Evolutionary conservation across 306 rosid species (phyloP).

Genomic region (Pyrus communis): DNA sequence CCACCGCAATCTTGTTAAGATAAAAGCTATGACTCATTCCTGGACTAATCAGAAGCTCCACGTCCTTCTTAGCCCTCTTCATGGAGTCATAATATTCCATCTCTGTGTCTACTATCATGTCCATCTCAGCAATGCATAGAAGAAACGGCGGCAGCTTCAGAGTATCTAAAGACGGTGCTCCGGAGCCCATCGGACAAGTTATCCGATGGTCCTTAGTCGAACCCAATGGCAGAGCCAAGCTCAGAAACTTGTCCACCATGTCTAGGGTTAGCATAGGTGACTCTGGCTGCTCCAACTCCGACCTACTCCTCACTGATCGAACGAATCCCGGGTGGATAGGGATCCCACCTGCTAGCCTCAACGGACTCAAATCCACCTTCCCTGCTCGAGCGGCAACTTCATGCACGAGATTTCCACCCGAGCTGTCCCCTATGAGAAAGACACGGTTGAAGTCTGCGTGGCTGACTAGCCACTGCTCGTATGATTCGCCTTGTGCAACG

Average conservation of each 20-base stretch:
- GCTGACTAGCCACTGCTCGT: constrained; percentile 28
- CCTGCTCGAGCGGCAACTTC: constrained; percentile 40
- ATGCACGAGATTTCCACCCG: constrained; percentile 62
- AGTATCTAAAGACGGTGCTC: constrained; percentile 27
- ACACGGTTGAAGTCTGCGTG: constrained; percentile 42
- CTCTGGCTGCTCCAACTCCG: constrained; percentile 55
- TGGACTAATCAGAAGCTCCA: constrained; percentile 28
- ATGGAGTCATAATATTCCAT: constrained; percentile 60
- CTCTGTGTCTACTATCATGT: constrained; percentile 40
- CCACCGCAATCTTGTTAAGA: constrained; percentile 46
- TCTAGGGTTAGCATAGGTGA: constrained; percentile 55
- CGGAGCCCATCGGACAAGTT: constrained; percentile 63
- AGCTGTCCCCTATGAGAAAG: constrained; percentile 70
- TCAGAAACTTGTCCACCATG: constrained; percentile 63
- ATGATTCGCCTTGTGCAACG: constrained; percentile 21
- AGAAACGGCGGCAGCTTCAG: constrained; percentile 50
- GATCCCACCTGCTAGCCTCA: constrained; percentile 43
- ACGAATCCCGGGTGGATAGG: constrained; percentile 54
- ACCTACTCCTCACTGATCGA: constrained; percentile 38
- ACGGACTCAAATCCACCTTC: constrained; percentile 20
- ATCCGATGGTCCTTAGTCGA: constrained; percentile 54
- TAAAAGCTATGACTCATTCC: constrained; percentile 63
- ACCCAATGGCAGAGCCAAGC: constrained; percentile 41
- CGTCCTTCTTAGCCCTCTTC: constrained; percentile 51
- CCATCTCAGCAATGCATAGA: constrained; percentile 52